Conservation (phyloP, 306 rosid species). For the Quercus suber region DNA sequence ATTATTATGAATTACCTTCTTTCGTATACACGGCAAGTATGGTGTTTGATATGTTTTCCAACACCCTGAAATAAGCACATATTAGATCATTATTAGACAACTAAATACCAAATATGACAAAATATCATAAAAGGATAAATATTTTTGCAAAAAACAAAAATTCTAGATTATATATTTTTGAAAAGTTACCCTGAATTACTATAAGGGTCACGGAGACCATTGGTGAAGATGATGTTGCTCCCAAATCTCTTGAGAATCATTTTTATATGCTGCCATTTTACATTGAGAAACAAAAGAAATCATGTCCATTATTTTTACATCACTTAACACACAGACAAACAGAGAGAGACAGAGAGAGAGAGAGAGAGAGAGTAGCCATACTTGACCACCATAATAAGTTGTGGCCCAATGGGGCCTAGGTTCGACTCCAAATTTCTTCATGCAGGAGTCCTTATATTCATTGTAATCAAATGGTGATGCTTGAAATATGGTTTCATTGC, state of each 20-base stretch:
- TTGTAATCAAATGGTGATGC: slow-evolving; percentile 2
- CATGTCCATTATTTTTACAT: neutral
- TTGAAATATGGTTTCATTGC: slow-evolving; percentile 1
- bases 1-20: slow-evolving; percentile 21
- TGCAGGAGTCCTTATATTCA: slow-evolving; percentile 23
- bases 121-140: neutral
- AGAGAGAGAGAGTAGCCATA: neutral
- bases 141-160: neutral
- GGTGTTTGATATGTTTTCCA: slow-evolving; percentile 41
- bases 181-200: slow-evolving; percentile 50
- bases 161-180: neutral
- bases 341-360: neutral
- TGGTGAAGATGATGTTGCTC: slow-evolving; percentile 21
- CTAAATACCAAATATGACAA: no score
- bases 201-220: slow-evolving; percentile 66
- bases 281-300: neutral
- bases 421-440: slow-evolving; percentile 33
- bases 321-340: neutral
- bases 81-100: no score
- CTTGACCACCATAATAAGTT: neutral
- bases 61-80: slow-evolving; percentile 20
- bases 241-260: slow-evolving; percentile 40
- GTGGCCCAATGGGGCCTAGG: slow-evolving; percentile 42
- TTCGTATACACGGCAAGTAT: slow-evolving; percentile 28
- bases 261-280: slow-evolving; percentile 42